Evolutionary conservation across 2,329 filamentous ascomycete species (phyloP), one percentile per base, ranked within the genome.

Genomic region (Tolypocladium nubicola): DNA sequence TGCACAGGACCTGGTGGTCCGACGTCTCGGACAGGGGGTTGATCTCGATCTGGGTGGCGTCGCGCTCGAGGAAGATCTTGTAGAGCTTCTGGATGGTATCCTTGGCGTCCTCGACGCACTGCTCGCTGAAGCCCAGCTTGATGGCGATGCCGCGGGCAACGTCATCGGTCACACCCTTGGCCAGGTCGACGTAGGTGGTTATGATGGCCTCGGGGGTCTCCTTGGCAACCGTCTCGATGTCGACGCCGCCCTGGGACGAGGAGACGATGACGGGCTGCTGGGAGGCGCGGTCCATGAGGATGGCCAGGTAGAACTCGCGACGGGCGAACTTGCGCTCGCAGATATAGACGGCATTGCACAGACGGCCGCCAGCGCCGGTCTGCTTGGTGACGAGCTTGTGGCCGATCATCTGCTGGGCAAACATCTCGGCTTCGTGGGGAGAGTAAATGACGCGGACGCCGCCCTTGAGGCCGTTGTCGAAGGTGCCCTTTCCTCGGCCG

Each of bases 301-400:
- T 88, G 70, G 94, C 94, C 59, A 99, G 87, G 82, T 99, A 99
- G 81, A 99, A 99, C 78, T 99, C 94, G 72, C 94, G 88, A 66
- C 94, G 91, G 67, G 94, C 94, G 71, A 97, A 99, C 82, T 99
- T 99, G 83, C 94, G 92, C 84, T 99, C 94, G 79, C 93, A 96
- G 73, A 99, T 97, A 82, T 96, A 97, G 73, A 99, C 94, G 63
- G 92, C 84, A 77, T 89, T 97, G 84, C 94, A 99, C 73, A 96
- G 85, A 74, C 94, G 90, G 71, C 94, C 94, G 67, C 77, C 84
- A 67, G 93, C 90, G 74, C 94, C 94, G 59, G 94, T 99, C 82
- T 99, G 94, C 86, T 99, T 99, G 76, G 94, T 99, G 78, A 99
- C 85, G 76, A 99, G 90, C 79, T 97, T 97, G 81, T 99, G 93